A percentile compares a stretch with the other conserved stretches of the same genome.
Conservation (phyloP, 83 land plant genomes). For the Picea abies region DNA sequence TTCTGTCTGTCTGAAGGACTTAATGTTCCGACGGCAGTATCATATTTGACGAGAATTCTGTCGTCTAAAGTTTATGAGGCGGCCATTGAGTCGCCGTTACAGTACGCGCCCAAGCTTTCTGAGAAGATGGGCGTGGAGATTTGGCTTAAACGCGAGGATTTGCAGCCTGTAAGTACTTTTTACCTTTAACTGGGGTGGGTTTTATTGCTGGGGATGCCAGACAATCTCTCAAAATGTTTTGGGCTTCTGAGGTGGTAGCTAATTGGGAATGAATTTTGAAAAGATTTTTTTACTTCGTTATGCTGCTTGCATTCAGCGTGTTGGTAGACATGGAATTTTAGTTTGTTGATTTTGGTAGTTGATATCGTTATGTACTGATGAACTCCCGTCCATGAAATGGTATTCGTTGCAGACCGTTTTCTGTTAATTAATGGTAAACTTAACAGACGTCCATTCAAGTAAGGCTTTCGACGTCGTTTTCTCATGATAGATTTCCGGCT, state of each 20-base stretch:
- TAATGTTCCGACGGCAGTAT: conserved; percentile 32
- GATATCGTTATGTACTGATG: no score
- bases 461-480: no score
- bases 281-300: neutral
- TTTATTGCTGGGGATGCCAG: neutral
- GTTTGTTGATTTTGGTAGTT: no score
- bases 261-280: neutral
- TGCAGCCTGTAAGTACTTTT: conserved; percentile 67
- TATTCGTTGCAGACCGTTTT: neutral
- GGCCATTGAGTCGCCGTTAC: conserved; percentile 78
- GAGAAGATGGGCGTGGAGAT: conserved; percentile 51
- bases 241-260: neutral
- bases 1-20: neutral
- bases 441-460: no score
- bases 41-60: conserved; percentile 71
- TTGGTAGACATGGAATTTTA: no score
- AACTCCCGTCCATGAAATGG: no score
- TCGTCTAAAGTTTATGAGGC: conserved; percentile 87
- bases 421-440: neutral
- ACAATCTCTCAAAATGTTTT: neutral
- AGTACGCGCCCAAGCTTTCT: conserved; percentile 70
- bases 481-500: no score
- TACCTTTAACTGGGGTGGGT: neutral
- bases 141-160: conserved; percentile 89
- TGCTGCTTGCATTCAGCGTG: no score